These are phyloP conservation scores for Fusarium globosum DNA, from an alignment of 2,329 filamentous ascomycete species.

Conservation along the genomic window DNA sequence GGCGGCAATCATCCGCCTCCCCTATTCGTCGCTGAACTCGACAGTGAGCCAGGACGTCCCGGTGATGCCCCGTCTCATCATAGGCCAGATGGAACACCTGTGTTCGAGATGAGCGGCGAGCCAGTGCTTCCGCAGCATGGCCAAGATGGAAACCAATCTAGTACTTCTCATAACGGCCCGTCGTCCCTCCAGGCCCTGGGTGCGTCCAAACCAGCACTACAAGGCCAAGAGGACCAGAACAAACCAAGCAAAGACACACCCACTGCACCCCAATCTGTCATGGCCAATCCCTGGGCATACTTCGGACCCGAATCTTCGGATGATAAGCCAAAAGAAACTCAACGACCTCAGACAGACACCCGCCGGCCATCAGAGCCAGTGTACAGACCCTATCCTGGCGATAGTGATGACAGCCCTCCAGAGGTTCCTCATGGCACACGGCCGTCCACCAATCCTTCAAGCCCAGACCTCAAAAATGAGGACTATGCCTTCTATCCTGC, in stretches of 20 bases:
- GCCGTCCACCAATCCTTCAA: slow-evolving; percentile 20
- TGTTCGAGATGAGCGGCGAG: slow-evolving; percentile 51
- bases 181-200: slow-evolving; percentile 44
- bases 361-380: slow-evolving; percentile 19
- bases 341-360: slow-evolving; percentile 5
- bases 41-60: slow-evolving; percentile 38
- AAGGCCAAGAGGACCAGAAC: slow-evolving; percentile 6
- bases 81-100: slow-evolving; percentile 35
- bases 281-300: slow-evolving; percentile 51
- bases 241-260: slow-evolving; percentile 11
- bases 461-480: slow-evolving; percentile 15
- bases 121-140: slow-evolving; percentile 21
- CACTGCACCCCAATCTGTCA: neutral
- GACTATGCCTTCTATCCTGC: slow-evolving; percentile 40
- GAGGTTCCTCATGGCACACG: slow-evolving; percentile 30
- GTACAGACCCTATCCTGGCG: slow-evolving; percentile 34
- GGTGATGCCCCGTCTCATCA: slow-evolving; percentile 23
- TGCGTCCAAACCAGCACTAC: neutral
- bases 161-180: slow-evolving; percentile 46
- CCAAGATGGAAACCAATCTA: neutral
- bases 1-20: slow-evolving; percentile 39
- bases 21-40: slow-evolving; percentile 48
- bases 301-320: slow-evolving; percentile 42
- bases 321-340: neutral
- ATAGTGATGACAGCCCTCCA: slow-evolving; percentile 13